Percentiles rank a stretch among this genome's conserved stretches.
phyloP scores from a whole-genome alignment of 192 early-diverging fungal species.

The Coemansia sp. region DNA sequence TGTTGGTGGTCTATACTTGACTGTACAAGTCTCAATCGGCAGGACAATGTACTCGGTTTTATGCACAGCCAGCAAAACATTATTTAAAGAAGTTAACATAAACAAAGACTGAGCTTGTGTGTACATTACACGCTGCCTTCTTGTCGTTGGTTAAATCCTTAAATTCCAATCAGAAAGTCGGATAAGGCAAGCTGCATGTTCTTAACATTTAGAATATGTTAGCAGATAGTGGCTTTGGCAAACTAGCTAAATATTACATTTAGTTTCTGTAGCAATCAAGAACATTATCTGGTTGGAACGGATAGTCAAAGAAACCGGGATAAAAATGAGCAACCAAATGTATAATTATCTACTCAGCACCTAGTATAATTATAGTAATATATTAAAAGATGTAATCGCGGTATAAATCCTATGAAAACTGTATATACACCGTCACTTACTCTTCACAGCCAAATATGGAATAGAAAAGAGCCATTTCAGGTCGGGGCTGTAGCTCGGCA shows the following conservation, averaged over 20 bases:
- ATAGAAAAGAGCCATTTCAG: constrained; percentile 26
- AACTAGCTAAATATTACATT: constrained; percentile 77
- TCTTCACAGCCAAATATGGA: constrained; percentile 30
- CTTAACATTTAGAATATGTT: constrained; percentile 76
- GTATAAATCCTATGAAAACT: background rate
- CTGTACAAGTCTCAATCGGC: constrained; percentile 67
- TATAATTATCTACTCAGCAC: constrained; percentile 63
- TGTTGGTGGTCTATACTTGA: constrained; percentile 59
- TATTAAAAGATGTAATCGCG: too few species aligned
- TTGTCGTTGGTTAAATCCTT: constrained; percentile 74
- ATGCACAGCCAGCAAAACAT: constrained; percentile 41
- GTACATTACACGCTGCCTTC: constrained; percentile 75
- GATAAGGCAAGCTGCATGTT: constrained; percentile 64
- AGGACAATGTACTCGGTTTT: constrained; percentile 59
- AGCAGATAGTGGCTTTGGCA: constrained; percentile 71
- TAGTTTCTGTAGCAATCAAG: constrained; percentile 65
- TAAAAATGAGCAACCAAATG: constrained; percentile 66
- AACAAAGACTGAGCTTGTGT: constrained; percentile 83
- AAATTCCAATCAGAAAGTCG: too few species aligned
- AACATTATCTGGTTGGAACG: constrained; percentile 75
- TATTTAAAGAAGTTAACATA: constrained; percentile 68
- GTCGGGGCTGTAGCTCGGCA: background rate
- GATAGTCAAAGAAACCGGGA: constrained; percentile 81
- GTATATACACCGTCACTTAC: background rate
- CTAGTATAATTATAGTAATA: constrained; percentile 56